A percentile compares a stretch with the other conserved stretches of the same genome.
Evolutionary conservation across 805 yeast species (phyloP).

Genomic region (Spathaspora gorwiae): DNA sequence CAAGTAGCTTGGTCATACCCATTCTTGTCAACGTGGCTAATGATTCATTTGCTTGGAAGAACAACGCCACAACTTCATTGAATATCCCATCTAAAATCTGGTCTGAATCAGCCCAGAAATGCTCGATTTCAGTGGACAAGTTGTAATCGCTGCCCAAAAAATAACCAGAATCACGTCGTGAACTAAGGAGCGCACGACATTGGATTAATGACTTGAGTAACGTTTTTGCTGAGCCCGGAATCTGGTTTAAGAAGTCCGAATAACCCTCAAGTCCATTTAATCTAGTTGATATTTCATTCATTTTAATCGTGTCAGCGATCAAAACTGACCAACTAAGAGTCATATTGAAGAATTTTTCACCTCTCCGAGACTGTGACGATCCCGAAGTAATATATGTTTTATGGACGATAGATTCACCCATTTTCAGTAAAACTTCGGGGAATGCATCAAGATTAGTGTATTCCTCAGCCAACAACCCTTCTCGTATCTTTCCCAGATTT

Average conservation of each 20-base stretch:
- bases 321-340: conserved; percentile 20
- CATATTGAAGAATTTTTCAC: conserved; percentile 14
- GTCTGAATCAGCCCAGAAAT: conserved; percentile 20
- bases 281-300: conserved; percentile 58
- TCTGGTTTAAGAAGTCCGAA: conserved; percentile 18
- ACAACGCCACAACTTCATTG: conserved; percentile 35
- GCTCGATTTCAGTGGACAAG: conserved; percentile 13
- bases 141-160: conserved; percentile 8
- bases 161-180: conserved; percentile 7
- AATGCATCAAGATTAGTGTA: background rate
- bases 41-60: conserved; percentile 44
- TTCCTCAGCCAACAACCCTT: conserved; percentile 21
- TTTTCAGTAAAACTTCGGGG: background rate
- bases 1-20: conserved; percentile 25
- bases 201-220: conserved; percentile 43
- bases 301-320: conserved; percentile 48
- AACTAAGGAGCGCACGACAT: conserved; percentile 24
- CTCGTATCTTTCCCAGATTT: conserved; percentile 23
- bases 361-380: background rate
- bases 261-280: conserved; percentile 31
- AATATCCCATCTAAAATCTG: conserved; percentile 22
- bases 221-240: conserved; percentile 25
- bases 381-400: background rate
- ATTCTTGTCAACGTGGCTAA: conserved; percentile 30
- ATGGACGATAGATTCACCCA: background rate